Base-by-base conservation (phyloP, 2,329 filamentous ascomycete genomes). In the Blastomyces percursus region DNA sequence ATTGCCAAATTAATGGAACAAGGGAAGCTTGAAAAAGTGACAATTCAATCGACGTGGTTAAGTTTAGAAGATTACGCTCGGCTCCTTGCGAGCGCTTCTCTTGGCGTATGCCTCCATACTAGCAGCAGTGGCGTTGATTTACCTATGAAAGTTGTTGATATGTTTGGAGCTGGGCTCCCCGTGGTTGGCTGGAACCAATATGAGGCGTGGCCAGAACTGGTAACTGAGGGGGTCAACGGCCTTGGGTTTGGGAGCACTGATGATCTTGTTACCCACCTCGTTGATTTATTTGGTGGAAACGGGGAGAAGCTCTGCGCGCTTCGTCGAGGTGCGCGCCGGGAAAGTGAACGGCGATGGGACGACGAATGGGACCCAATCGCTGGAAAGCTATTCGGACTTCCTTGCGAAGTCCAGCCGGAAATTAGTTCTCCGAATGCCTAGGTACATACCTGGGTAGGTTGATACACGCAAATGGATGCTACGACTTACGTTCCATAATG, bases 101-200 rank as follows among this genome's bases (percentile, higher is more conserved):
- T 99, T 0, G 94, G 94, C 11, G 85, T 99, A 30, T 96, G 90
- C 62, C 79, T 99, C 32, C 94, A 99, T 77, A 96, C 86, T 67
- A 96, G 91, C 16, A 95, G 89, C 67, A 96, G 91, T 2, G 94
- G 94, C 1, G 91, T 99, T 0, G 94, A 99, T 75, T 79, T 99
- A 24, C 94, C 94, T 0, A 99, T 99, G 94, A 99, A 99, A 77
- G 91, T 99, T 0, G 92, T 99, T 16, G 94, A 99, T 73, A 96
- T 99, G 92, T 97, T 99, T 73, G 94, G 94, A 2, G 89, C 92
- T 0, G 94, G 93, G 0, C 78, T 99, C 35, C 94, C 94, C 0
- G 94, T 99, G 0, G 86, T 88, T 0, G 93, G 91, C 3, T 97
- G 94, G 81, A 84, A 84, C 32, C 82, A 83, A 1, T 99, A 96